Evolutionary conservation across 768 basidiomycete genomes (phyloP), one percentile per base, ranked within the genome.

Genomic region (Crepidotus variabilis): DNA sequence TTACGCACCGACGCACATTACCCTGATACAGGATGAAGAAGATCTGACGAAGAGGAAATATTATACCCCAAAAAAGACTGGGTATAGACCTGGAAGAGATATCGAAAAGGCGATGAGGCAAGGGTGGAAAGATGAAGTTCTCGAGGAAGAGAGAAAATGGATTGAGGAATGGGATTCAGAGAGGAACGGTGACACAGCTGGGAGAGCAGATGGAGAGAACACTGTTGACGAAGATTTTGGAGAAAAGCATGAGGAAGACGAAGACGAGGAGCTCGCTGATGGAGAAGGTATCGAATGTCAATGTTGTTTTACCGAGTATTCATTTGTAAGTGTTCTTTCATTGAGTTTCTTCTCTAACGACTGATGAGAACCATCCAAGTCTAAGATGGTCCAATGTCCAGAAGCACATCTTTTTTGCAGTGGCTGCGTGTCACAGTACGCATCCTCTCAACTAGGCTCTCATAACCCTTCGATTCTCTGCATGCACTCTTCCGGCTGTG

Each of bases 321-420:
- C 39, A 11, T 43, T 43, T 43, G 39, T 43, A 20, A 14, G 39
- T 36, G n/a, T 28, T 28, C 28, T 28, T 28, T 8, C 28, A 8
- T 28, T 28, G 4, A 28, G 28, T 28, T 28, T 8, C 28, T 28
- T 28, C n/a, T 28, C 28, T 8, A 3, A 28, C 8, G 3, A 28
- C 28, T 28, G 8, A 28, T 8, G 28, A 28, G 28, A 28, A 21
- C 47, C 46, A 18, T 28, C 23, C 10, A 56, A 95, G 92, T 81
- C 83, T 43, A 84, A 88, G 61, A 89, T 94, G 86, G 78, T 91
- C 1, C 93, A 95, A 72, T 96, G 94, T 63, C 85, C 89, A 0
- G 93, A 94, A 54, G 85, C 88, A 0, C 94, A 97, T 67, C 81
- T 94, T 1, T 97, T 96, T 73, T 96, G 94, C 69, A 74, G 67